Conservation (phyloP, 768 basidiomycete genomes). For the Mycena metata region DNA sequence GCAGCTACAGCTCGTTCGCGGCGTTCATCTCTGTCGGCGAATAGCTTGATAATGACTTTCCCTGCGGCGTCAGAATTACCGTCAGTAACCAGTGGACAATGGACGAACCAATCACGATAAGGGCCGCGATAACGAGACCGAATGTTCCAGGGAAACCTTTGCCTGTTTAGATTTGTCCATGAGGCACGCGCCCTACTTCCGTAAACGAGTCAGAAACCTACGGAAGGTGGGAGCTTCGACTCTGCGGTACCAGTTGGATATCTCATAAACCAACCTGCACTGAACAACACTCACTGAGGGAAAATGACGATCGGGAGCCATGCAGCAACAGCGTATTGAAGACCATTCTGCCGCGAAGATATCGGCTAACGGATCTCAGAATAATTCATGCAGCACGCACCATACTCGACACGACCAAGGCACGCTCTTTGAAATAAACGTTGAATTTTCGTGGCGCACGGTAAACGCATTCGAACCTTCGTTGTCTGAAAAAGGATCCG, state of each 20-base stretch:
- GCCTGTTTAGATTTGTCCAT: constrained; percentile 27
- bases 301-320: constrained; percentile 47
- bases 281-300: constrained; percentile 39
- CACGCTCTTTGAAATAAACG: constrained; percentile 35
- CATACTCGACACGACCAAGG: constrained; percentile 43
- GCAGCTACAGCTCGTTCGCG: constrained; percentile 14
- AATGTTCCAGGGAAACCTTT: constrained; percentile 45
- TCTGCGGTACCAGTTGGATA: constrained; percentile 3
- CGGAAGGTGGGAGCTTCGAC: constrained; percentile 35
- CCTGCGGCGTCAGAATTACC: constrained; percentile 15
- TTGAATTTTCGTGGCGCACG: background rate
- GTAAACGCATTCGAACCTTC: constrained; percentile 30
- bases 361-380: background rate
- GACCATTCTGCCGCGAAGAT: constrained; percentile 33
- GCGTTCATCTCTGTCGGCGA: constrained; percentile 41
- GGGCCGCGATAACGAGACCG: constrained; percentile 43
- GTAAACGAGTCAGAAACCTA: background rate
- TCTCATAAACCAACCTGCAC: background rate
- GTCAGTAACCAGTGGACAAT: background rate
- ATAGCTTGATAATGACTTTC: constrained; percentile 41
- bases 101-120: constrained; percentile 38
- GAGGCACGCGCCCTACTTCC: background rate
- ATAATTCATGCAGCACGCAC: background rate
- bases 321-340: constrained; percentile 44
- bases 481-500: constrained; percentile 31